Evolutionary conservation across 2,329 filamentous ascomycete genomes (phyloP).

Genomic region (Hirsutella thompsonii): DNA sequence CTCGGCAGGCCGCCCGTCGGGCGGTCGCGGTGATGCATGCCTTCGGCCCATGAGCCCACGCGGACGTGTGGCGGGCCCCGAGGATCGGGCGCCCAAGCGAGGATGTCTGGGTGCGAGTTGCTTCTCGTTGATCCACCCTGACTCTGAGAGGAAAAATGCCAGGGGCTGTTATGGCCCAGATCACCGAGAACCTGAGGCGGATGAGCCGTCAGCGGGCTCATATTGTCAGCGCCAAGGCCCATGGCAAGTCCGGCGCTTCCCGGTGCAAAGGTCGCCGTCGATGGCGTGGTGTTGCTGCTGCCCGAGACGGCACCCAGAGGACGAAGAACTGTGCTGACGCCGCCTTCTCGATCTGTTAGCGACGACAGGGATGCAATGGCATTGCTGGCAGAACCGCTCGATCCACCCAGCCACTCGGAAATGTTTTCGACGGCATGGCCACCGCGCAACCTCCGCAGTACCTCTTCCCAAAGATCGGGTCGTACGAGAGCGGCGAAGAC

Average conservation of each 20-base stretch:
- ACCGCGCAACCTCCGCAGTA: constrained; percentile 36
- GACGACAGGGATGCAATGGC: constrained; percentile 14
- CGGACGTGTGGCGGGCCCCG: constrained; percentile 27
- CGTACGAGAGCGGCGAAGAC: constrained; percentile 41
- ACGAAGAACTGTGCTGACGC: constrained; percentile 6
- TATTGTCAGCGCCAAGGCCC: constrained; percentile 14
- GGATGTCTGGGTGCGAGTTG: constrained; percentile 31
- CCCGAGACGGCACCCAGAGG: not conserved
- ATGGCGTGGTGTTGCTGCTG: not conserved
- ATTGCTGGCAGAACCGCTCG: constrained; percentile 18
- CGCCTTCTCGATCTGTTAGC: constrained; percentile 6
- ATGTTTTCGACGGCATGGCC: constrained; percentile 43
- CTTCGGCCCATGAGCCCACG: constrained; percentile 38
- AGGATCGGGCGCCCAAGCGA: constrained; percentile 31
- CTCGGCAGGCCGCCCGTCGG: constrained; percentile 17
- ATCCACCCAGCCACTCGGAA: constrained; percentile 36
- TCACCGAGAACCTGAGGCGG: constrained; percentile 21
- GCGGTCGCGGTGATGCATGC: constrained; percentile 19
- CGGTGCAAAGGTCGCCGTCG: constrained; percentile 11
- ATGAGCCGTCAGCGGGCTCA: constrained; percentile 16
- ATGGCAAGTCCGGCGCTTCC: constrained; percentile 13
- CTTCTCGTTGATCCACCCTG: constrained; percentile 32
- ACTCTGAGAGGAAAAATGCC: constrained; percentile 33
- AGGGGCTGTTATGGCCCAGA: constrained; percentile 30
- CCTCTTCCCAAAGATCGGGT: constrained; percentile 38